Evolutionary conservation across 1,139 yeast species (phyloP), one percentile per base, ranked within the genome.

Genomic region (Saccharomyces hybrid): DNA sequence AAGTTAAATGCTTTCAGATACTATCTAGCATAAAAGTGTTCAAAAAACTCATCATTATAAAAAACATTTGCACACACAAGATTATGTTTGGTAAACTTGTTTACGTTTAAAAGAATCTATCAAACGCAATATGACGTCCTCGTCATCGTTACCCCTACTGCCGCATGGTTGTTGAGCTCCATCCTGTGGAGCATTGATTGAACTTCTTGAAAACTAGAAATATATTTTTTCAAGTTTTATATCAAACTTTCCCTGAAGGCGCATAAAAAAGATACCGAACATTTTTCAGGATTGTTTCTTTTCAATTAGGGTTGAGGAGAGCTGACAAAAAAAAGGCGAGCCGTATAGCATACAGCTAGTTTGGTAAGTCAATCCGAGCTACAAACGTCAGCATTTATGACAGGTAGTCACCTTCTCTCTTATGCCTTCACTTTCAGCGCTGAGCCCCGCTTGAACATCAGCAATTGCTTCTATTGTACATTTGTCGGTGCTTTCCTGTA

Each of bases 21-120:
- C 71, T 67, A 68, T 68, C 71, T 68, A 68, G 71, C 71, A 55
- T 63, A 55, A 56, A 58, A 56, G 38, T 32, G 38, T 32, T 32
- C 38, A 32, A 32, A 32, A 32, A 32, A 32, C 38, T 32, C 38
- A 32, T 32, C 38, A 32, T 32, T 32, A 11, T 32, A 32, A 14
- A 34, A 6, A 34, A 8, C 5, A 24, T 32, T 32, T 32, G 38
- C 12, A 7, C 3, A 7, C 3, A 32, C 38, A 32, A 32, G 38
- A n/a, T 5, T 24, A 32, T 32, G 38, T 32, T 32, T 32, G 38
- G 38, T 8, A n/a, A 31, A 32, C 38, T 32, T 32, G 38, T 1
- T 32, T 32, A 32, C 38, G 16, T 32, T 32, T 32, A 3, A n/a
- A 32, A 32, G 12, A 32, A 32, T 32, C 16, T 32, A n/a, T 11